These are phyloP conservation scores for Mycena polygramma DNA, from an alignment of 768 basidiomycete genomes.

Conservation along the genomic window DNA sequence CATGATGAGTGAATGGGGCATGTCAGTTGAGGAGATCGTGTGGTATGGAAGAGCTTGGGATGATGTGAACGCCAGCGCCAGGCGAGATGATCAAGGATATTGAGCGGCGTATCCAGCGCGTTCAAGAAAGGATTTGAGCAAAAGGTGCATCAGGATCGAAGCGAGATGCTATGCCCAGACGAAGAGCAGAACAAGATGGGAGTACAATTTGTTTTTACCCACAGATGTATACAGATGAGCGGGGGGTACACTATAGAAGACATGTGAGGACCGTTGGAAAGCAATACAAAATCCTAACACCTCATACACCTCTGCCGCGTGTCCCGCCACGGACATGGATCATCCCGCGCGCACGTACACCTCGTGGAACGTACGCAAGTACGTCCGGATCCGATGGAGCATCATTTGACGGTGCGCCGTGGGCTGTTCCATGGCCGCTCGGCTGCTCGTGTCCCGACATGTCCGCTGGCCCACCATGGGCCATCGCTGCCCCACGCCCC, in stretches of 20 bases:
- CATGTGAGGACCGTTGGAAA: conserved; percentile 3
- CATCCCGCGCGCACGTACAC: conserved; percentile 32
- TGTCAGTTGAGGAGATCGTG: too few species aligned
- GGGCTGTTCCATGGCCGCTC: not conserved
- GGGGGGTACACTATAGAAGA: conserved; percentile 7
- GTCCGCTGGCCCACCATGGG: not conserved
- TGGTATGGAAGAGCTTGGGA: too few species aligned
- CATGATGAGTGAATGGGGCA: too few species aligned
- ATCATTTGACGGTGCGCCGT: not conserved
- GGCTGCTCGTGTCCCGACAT: not conserved
- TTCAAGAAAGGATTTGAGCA: too few species aligned
- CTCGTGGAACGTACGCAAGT: conserved; percentile 33
- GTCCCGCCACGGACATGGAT: conserved; percentile 17
- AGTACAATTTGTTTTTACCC: not conserved
- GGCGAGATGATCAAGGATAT: too few species aligned
- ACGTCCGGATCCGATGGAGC: conserved; percentile 11
- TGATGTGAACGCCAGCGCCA: too few species aligned
- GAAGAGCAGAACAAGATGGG: too few species aligned
- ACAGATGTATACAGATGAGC: conserved; percentile 3
- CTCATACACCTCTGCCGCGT: conserved; percentile 16
- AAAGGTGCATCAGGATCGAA: too few species aligned
- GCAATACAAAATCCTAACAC: conserved; percentile 7
- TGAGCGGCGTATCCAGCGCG: too few species aligned
- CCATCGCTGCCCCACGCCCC: conserved; percentile 20
- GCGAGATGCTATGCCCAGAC: too few species aligned